Percentiles rank a stretch among this genome's conserved stretches.
These are phyloP conservation scores for Sarcodon aspratus DNA, from an alignment of 768 basidiomycete species.

Conservation along the genomic window DNA sequence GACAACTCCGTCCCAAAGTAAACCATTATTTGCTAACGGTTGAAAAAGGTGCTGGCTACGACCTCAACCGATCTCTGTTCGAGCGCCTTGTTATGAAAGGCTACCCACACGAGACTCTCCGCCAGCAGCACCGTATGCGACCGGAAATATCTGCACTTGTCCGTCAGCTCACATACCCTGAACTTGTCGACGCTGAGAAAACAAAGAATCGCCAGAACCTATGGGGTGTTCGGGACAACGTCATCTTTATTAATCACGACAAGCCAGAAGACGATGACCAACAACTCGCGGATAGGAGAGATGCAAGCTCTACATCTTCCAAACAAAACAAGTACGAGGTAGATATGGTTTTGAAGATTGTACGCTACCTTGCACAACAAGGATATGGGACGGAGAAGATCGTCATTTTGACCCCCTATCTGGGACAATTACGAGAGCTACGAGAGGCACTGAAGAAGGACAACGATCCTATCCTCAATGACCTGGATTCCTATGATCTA, in stretches of 20 bases:
- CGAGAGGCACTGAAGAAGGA: constrained; percentile 29
- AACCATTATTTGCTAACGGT: constrained; percentile 54
- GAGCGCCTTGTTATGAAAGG: constrained; percentile 53
- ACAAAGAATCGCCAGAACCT: constrained; percentile 41
- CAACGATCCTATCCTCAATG: constrained; percentile 50
- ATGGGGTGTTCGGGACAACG: constrained; percentile 41
- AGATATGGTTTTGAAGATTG: constrained; percentile 52
- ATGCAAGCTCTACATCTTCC: constrained; percentile 36
- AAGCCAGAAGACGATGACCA: constrained; percentile 39
- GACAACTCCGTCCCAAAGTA: constrained; percentile 66
- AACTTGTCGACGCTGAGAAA: constrained; percentile 39
- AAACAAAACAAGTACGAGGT: constrained; percentile 55
- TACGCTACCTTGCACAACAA: constrained; percentile 55
- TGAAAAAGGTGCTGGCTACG: constrained; percentile 57
- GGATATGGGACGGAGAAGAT: constrained; percentile 51
- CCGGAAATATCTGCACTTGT: constrained; percentile 60
- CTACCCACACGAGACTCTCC: constrained; percentile 49
- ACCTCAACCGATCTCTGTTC: constrained; percentile 58
- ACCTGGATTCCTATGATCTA: constrained; percentile 50
- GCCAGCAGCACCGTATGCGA: constrained; percentile 60
- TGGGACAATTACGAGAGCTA: constrained; percentile 51
- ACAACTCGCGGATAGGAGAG: constrained; percentile 30
- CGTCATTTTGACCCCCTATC: constrained; percentile 59
- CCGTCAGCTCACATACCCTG: constrained; percentile 53
- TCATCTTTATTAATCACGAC: constrained; percentile 50